Base-by-base conservation (phyloP, 2,329 filamentous ascomycete genomes). In the Paecilomyces sp. region DNA sequence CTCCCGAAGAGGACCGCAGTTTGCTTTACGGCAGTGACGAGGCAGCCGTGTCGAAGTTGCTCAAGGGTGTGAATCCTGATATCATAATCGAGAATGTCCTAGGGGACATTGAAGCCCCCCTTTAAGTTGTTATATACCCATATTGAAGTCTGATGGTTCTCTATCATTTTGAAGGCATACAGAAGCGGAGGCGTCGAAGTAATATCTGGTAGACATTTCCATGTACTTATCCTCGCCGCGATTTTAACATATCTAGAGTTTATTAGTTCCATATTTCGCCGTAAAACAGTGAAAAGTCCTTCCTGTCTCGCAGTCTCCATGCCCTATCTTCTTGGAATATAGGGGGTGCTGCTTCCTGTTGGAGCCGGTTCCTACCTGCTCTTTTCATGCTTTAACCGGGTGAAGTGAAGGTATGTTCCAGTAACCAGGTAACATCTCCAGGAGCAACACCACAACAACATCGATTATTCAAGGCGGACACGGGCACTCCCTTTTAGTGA, bases 11-110 rank as follows among this genome's bases (percentile, higher is more conserved):
- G 60, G 94, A 97, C 77, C 83, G 92, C 55, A 97, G 92, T 71
- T 83, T 96, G 79, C 91, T 96, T 72, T 99, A 95, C 86, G 94
- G 94, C 0, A 97, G 93, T 72, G 86, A 89, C 57, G 65, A 88
- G 0, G 80, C 83, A 31, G 89, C 89, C 3, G 85, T 97, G 1
- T 80, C 83, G 63, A 80, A 82, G 15, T 66, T 92, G 55, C 75
- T 97, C 2, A 84, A 88, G 3, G 79, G 79, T 33, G 74, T 85
- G 2, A 83, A 78, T 1, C 76, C 80, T 1, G 82, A 84, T 56
- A 78, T 79, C 61, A 82, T 85, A 2, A 78, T 87, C 52, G 83
- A 86, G 56, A 80, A 84, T 53, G 82, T 86, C 13, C 67, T 87
- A n/a, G 75, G 76, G 33, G 77, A 78, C 57, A 76, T 87, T 6